phyloP scores from a whole-genome alignment of 169 alveolate genomes.

The Plasmodium ovale region DNA sequence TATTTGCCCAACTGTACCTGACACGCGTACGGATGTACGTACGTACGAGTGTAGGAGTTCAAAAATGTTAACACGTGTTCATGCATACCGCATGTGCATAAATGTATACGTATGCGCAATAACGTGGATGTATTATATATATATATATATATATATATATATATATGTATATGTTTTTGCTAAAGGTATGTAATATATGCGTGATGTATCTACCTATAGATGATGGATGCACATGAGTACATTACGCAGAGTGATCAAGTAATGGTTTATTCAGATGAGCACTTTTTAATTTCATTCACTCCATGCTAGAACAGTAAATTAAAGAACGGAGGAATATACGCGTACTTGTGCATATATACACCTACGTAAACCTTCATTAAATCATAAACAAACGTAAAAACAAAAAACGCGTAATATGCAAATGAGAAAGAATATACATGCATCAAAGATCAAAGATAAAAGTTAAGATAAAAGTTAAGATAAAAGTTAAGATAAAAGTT shows the following conservation, averaged over 20 bases:
- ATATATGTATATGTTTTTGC: constrained; percentile 1
- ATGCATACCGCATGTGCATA: too few species aligned
- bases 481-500: neutral
- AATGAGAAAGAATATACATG: neutral
- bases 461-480: neutral
- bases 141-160: neutral
- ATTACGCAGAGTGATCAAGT: neutral
- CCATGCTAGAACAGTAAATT: constrained; percentile 12
- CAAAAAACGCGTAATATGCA: neutral
- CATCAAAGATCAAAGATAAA: neutral
- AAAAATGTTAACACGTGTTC: too few species aligned
- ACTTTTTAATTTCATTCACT: constrained; percentile 1
- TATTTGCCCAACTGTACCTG: too few species aligned
- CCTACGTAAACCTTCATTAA: neutral
- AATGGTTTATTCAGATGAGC: neutral
- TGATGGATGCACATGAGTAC: too few species aligned
- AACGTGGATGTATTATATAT: too few species aligned
- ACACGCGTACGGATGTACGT: too few species aligned
- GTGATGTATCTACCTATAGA: too few species aligned
- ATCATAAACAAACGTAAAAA: constrained; percentile 18
- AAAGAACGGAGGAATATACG: neutral
- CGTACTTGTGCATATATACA: constrained; percentile 1
- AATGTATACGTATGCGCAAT: too few species aligned
- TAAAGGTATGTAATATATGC: neutral
- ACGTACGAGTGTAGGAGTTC: neutral